Evolutionary conservation across 805 yeast species (phyloP).

Genomic region (Starmerella asiatica): DNA sequence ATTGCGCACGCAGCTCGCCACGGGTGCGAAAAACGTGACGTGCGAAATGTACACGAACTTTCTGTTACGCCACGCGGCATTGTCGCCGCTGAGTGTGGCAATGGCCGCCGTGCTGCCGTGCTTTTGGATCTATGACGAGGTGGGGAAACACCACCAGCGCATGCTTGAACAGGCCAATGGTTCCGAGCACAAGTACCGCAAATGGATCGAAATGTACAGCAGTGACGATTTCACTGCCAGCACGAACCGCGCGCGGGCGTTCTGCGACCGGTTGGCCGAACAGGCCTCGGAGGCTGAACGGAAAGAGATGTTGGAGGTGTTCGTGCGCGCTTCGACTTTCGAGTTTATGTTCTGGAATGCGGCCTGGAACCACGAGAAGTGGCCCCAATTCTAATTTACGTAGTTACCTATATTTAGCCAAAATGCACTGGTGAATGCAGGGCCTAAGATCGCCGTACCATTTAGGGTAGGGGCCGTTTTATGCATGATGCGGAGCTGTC

Average conservation of each 20-base stretch:
- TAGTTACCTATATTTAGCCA: too few species aligned
- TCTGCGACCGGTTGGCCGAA: constrained; percentile 12
- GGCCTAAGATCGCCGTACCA: too few species aligned
- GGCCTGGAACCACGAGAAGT: constrained; percentile 12
- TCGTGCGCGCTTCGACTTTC: constrained; percentile 8
- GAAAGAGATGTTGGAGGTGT: constrained; percentile 15
- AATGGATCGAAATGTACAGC: constrained; percentile 53
- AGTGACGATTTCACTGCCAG: constrained; percentile 47
- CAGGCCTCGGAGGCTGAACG: constrained; percentile 12
- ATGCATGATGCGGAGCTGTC: too few species aligned
- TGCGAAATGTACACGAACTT: constrained; percentile 18
- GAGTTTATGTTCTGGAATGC: constrained; percentile 20
- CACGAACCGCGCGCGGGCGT: constrained; percentile 28
- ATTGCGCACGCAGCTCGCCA: neutral
- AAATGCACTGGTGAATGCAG: too few species aligned
- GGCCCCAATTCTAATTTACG: too few species aligned
- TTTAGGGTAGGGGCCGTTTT: too few species aligned
- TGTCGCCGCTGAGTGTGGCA: constrained; percentile 15
- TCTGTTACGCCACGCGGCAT: constrained; percentile 12
- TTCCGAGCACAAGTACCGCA: constrained; percentile 21
- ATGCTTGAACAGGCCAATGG: constrained; percentile 43
- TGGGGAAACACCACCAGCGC: constrained; percentile 42
- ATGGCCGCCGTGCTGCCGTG: constrained; percentile 21
- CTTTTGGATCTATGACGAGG: constrained; percentile 20
- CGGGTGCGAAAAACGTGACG: constrained; percentile 6